Evolutionary conservation across 768 basidiomycete genomes (phyloP).

Genomic region (Daedaleopsis nitida): DNA sequence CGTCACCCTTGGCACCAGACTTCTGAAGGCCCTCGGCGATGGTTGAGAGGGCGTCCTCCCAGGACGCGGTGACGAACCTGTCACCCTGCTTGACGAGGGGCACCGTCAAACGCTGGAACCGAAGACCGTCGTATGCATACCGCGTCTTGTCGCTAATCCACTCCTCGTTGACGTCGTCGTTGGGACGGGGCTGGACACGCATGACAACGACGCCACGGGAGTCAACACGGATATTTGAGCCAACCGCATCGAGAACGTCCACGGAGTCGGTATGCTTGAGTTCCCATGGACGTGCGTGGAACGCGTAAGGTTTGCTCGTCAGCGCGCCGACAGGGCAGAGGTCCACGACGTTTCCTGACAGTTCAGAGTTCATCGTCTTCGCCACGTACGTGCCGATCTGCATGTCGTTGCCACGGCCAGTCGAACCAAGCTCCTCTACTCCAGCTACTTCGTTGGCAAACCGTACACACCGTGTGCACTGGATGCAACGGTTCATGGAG

Average conservation of each 20-base stretch:
- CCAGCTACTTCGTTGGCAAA: conserved; percentile 99
- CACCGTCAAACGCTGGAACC: conserved; percentile 91
- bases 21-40: conserved; percentile 76
- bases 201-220: conserved; percentile 95
- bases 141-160: conserved; percentile 99
- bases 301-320: conserved; percentile 98
- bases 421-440: conserved; percentile 95
- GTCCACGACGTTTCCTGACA: conserved; percentile 96
- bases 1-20: conserved; percentile 84
- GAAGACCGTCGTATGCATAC: conserved; percentile 93
- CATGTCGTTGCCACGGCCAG: conserved; percentile 96
- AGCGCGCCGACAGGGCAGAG: conserved; percentile 98
- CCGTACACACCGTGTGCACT: conserved; percentile 98
- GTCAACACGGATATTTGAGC: conserved; percentile 95
- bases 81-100: conserved; percentile 92
- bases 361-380: conserved; percentile 96
- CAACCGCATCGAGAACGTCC: conserved; percentile 93
- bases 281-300: conserved; percentile 97
- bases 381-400: conserved; percentile 99
- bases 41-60: conserved; percentile 85
- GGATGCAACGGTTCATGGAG: conserved; percentile 98
- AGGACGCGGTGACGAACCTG: conserved; percentile 85
- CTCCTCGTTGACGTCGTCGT: conserved; percentile 98
- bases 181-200: conserved; percentile 94
- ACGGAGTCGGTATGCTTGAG: conserved; percentile 97